Percentiles rank a stretch among this genome's conserved stretches.
These are phyloP conservation scores for Gloeopeniophorella convolvens DNA, from an alignment of 768 basidiomycete species.

Conservation along the genomic window DNA sequence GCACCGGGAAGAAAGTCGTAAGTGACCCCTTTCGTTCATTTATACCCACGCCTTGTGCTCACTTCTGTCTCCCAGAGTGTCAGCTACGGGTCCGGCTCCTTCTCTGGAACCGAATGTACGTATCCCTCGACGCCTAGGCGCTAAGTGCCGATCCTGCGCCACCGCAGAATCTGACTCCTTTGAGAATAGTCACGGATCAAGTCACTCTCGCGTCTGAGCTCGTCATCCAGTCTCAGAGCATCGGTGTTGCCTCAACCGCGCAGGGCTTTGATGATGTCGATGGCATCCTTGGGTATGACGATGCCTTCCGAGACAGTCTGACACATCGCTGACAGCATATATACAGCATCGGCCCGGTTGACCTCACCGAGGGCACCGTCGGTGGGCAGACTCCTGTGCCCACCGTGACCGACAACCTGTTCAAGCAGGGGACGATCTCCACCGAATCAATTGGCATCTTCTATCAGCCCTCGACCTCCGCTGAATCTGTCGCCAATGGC, in stretches of 20 bases:
- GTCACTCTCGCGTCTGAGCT: conserved; percentile 14
- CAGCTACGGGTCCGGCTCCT: conserved; percentile 17
- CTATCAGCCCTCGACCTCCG: conserved; percentile 40
- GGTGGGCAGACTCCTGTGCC: conserved; percentile 34
- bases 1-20: conserved; percentile 32
- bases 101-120: conserved; percentile 16
- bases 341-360: conserved; percentile 43
- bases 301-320: neutral
- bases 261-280: conserved; percentile 33
- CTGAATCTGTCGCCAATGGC: conserved; percentile 36
- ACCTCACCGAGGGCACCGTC: conserved; percentile 43
- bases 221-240: conserved; percentile 27
- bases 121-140: conserved; percentile 35
- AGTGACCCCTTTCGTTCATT: conserved; percentile 23
- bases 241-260: conserved; percentile 32
- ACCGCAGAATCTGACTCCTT: neutral
- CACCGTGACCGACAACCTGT: conserved; percentile 55
- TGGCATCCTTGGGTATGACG: conserved; percentile 43
- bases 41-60: conserved; percentile 36
- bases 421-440: conserved; percentile 39
- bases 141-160: neutral
- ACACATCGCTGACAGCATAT: neutral
- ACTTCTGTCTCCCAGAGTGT: conserved; percentile 35
- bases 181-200: conserved; percentile 21
- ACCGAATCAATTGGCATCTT: conserved; percentile 44